These are phyloP conservation scores for Pseudotulostoma volvatum DNA, from an alignment of 495 filamentous ascomycete species.

Conservation along the genomic window DNA sequence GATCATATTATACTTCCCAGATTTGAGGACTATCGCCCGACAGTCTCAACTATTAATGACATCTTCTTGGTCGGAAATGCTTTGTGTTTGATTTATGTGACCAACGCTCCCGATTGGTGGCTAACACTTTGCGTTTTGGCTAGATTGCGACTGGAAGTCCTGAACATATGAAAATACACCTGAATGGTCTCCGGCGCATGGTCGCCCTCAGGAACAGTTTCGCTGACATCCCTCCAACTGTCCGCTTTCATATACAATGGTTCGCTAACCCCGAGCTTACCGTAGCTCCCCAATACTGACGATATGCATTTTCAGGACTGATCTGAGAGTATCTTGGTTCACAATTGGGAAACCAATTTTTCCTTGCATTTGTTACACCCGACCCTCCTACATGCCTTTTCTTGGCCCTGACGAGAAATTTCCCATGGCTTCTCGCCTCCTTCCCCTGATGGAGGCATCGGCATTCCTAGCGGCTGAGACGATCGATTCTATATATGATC, in stretches of 20 bases:
- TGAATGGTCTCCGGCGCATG: conserved; percentile 32
- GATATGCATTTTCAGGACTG: too few relatives aligned
- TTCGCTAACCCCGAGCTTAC: conserved; percentile 10
- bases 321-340: conserved; percentile 32
- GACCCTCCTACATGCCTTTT: conserved; percentile 21
- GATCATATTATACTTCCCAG: too few relatives aligned
- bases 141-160: conserved; percentile 31
- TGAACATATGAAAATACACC: conserved; percentile 31
- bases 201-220: conserved; percentile 28
- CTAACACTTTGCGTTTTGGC: too few relatives aligned
- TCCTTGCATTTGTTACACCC: conserved; percentile 24
- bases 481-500: conserved; percentile 21
- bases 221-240: conserved; percentile 23
- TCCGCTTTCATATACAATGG: conserved; percentile 34
- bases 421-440: conserved; percentile 20
- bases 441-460: conserved; percentile 22
- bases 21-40: too few relatives aligned
- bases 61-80: too few relatives aligned
- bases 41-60: too few relatives aligned
- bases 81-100: too few relatives aligned
- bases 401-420: conserved; percentile 21
- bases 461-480: conserved; percentile 24
- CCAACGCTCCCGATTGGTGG: too few relatives aligned
- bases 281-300: too few relatives aligned
- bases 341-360: conserved; percentile 29